phyloP scores from a whole-genome alignment of 2,329 filamentous ascomycete species.

The Fusarium neocosmosporiellum region DNA sequence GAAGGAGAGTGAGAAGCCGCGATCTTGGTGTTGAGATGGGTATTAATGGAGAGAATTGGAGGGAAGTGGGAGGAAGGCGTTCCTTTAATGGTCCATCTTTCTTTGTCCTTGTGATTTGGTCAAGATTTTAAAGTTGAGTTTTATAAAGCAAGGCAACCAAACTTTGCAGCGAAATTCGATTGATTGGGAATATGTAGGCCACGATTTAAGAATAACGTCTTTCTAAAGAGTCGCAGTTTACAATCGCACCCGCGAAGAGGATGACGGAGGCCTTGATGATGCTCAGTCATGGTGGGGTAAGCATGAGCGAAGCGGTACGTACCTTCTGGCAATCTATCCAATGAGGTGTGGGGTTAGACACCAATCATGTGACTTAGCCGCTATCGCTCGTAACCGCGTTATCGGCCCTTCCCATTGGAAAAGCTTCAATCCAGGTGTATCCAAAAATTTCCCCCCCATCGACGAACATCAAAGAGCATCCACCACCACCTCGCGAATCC shows the following conservation, averaged over 20 bases:
- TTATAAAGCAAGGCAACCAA: background rate
- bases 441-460: constrained; percentile 39
- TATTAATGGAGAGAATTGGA: background rate
- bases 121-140: background rate
- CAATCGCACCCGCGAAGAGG: constrained; percentile 1
- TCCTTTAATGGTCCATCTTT: background rate
- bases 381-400: constrained; percentile 26
- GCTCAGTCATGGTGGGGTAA: constrained; percentile 34
- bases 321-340: background rate
- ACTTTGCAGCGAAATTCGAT: background rate
- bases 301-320: background rate
- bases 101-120: background rate
- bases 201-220: background rate
- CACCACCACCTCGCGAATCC: constrained; percentile 11
- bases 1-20: background rate
- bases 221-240: background rate
- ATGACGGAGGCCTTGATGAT: constrained; percentile 26
- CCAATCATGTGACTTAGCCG: constrained; percentile 43
- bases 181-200: background rate
- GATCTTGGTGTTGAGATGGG: background rate
- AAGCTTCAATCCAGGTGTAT: constrained; percentile 33
- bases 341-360: background rate
- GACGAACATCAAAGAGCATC: constrained; percentile 18
- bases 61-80: background rate
- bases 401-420: background rate